A percentile compares a stretch with the other conserved stretches of the same genome.
Evolutionary conservation across 192 early-diverging fungal genomes (phyloP).

Genomic region (Entrophospora sp.): DNA sequence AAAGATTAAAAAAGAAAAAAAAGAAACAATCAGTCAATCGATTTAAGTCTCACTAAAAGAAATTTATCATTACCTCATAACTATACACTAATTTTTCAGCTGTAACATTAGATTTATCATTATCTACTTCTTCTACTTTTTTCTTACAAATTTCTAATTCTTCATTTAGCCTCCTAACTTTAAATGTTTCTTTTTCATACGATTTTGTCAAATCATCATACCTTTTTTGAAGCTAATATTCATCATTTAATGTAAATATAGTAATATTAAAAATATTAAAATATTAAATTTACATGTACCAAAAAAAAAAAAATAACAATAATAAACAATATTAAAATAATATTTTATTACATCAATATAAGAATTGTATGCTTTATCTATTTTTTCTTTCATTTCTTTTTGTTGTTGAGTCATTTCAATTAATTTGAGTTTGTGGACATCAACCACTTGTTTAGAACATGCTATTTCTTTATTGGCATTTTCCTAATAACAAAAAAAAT

Average conservation of each 20-base stretch:
- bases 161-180: background rate
- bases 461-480: constrained; percentile 54
- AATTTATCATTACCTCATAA: constrained; percentile 8
- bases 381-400: constrained; percentile 49
- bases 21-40: background rate
- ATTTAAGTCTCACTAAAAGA: background rate
- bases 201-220: background rate
- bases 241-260: constrained; percentile 41
- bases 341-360: constrained; percentile 28
- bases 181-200: background rate
- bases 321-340: background rate
- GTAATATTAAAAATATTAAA: background rate
- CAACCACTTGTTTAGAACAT: constrained; percentile 35
- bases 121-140: constrained; percentile 1
- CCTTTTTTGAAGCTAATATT: constrained; percentile 41
- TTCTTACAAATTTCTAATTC: background rate
- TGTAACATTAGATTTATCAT: background rate
- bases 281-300: background rate
- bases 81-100: background rate
- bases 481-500: constrained; percentile 26
- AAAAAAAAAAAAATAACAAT: background rate
- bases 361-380: constrained; percentile 38
- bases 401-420: constrained; percentile 48
- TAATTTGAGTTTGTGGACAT: constrained; percentile 40
- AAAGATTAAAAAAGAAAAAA: background rate